Conservation (phyloP, 192 early-diverging fungal species). For the Mortierella hygrophila region DNA sequence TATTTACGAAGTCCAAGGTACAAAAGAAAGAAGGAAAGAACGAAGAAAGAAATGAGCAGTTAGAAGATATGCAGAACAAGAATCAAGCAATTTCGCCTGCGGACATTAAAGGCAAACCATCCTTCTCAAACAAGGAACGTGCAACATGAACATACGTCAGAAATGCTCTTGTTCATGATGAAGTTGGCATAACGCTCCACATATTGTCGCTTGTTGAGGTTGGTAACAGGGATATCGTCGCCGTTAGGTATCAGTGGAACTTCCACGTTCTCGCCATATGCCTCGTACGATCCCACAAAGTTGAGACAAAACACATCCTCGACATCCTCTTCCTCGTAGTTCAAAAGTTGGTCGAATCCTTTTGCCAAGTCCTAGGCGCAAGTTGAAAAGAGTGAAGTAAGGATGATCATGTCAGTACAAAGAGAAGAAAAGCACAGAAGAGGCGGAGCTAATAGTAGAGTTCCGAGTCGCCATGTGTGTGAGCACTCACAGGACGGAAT, state of each 20-base stretch:
- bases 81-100: neutral
- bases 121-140: neutral
- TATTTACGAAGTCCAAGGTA: constrained; percentile 12
- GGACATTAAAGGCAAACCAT: neutral
- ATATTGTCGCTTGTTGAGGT: constrained; percentile 78
- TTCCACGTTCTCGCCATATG: constrained; percentile 72
- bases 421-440: neutral
- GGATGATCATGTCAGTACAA: neutral
- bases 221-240: constrained; percentile 70
- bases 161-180: constrained; percentile 80
- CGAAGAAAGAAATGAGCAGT: neutral
- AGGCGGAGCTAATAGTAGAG: neutral
- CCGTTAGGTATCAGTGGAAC: constrained; percentile 78
- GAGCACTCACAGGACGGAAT: constrained; percentile 69
- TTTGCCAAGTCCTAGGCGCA: constrained; percentile 71
- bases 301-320: constrained; percentile 86
- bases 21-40: neutral
- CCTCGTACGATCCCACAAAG: constrained; percentile 83
- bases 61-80: constrained; percentile 11
- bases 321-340: constrained; percentile 82
- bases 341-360: constrained; percentile 88
- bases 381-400: constrained; percentile 1
- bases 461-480: neutral
- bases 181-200: constrained; percentile 88
- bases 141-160: constrained; percentile 42